These are phyloP conservation scores for Lophiotrema nucula DNA, from an alignment of 495 filamentous ascomycete genomes.

Conservation along the genomic window DNA sequence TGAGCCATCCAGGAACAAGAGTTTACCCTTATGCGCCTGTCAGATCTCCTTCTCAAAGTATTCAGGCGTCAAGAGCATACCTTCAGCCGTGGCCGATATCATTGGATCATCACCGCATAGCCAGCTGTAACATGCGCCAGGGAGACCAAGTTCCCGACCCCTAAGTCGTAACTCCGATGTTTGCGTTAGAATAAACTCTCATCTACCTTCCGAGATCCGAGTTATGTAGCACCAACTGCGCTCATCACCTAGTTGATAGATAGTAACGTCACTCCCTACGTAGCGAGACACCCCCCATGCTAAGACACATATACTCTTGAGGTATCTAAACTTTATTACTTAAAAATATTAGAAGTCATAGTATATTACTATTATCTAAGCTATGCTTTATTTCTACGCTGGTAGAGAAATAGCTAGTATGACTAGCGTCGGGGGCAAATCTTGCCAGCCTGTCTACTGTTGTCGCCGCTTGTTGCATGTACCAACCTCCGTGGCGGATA, in stretches of 20 bases:
- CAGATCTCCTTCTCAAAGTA: constrained; percentile 11
- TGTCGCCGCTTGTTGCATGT: too few species aligned
- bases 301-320: too few species aligned
- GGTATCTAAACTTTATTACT: too few species aligned
- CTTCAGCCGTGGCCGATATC: background rate
- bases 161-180: background rate
- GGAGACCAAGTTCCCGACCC: background rate
- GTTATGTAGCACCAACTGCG: background rate
- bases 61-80: constrained; percentile 12
- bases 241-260: constrained; percentile 7
- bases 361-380: too few species aligned
- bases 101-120: constrained; percentile 13
- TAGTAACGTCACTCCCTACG: constrained; percentile 2
- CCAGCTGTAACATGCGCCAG: background rate
- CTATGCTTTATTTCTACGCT: too few species aligned
- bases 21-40: too few species aligned
- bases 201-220: background rate
- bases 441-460: too few species aligned
- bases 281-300: background rate
- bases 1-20: too few species aligned
- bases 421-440: too few species aligned
- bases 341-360: too few species aligned
- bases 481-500: too few species aligned
- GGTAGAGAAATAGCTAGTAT: too few species aligned
- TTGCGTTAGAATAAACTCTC: constrained; percentile 4